Base-by-base conservation (phyloP, 2,329 filamentous ascomycete genomes). In the Ceratocystis diversiconidia region DNA sequence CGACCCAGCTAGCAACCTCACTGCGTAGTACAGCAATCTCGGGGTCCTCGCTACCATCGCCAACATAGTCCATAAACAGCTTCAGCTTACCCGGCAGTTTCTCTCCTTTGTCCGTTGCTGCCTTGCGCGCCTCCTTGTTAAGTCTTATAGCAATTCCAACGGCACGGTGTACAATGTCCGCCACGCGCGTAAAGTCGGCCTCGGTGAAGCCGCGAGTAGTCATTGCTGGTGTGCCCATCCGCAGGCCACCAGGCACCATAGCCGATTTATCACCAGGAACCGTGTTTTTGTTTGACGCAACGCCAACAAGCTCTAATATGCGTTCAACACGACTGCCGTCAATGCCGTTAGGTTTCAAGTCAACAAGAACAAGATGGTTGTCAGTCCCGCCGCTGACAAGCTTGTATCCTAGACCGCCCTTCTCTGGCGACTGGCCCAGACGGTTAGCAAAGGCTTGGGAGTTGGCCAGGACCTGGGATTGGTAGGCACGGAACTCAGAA, bases 241-340 rank as follows among this genome's bases (percentile, higher is more conserved):
- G 87, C 69, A 99, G 82, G 69, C 94, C 94, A 70, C 92, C 92
- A 15, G 94, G 94, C 69, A 92, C 90, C 73, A 99, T 83, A 0
- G 94, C 94, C 0, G 91, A 96, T 74, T 87, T 90, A 77, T 99
- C 94, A 55, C 92, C 94, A 0, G 94, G 94, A 0, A 96, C 92
- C 6, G 94, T 96, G 79, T 99, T 99, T 83, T 99, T 99, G 82
- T 99, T 99, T 74, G 89, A 88, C n/a, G 94, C 94, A 63, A 97
- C 92, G 71, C 92, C 92, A 70, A 95, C 90, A 60, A 95, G 84
- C 75, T 96, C 92, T 28, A 96, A 82, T 17, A 96, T 86, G 60
- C 90, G 86, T 79, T 96, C 92, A 15, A 96, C 90, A 64, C 92
- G 87, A 28, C 88, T 88, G 70, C 92, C 92, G 73, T 99, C 94